Evolutionary conservation across 257 asterid species (phyloP).

Genomic region (Fraxinus quadrangulata): DNA sequence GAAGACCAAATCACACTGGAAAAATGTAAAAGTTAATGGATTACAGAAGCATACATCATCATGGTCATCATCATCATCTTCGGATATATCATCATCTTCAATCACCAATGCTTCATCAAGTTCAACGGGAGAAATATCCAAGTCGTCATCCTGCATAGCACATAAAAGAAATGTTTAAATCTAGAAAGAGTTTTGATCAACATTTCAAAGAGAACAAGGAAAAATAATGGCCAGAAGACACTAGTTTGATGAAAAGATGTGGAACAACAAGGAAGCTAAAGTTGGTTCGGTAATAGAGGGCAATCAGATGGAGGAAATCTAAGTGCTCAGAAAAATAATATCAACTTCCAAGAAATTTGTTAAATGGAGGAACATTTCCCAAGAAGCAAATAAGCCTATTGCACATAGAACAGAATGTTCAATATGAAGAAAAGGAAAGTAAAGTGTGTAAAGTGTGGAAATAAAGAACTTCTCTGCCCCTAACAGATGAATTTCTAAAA

Average conservation of each 20-base stretch:
- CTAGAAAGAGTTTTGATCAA: background rate
- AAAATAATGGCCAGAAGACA: background rate
- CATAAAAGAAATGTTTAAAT: constrained; percentile 8
- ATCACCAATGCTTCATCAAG: constrained; percentile 91
- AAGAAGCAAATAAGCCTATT: background rate
- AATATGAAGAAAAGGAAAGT: background rate
- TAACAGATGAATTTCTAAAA: background rate
- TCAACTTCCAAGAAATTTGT: background rate
- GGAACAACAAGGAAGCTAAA: background rate
- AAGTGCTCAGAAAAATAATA: background rate
- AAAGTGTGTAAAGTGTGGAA: background rate
- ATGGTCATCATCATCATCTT: constrained; percentile 72
- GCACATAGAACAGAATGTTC: no score
- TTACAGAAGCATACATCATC: constrained; percentile 66
- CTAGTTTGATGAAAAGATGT: background rate
- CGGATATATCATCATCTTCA: constrained; percentile 95
- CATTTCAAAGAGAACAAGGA: background rate
- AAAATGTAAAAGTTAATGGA: background rate
- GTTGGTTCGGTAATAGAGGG: background rate
- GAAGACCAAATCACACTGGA: background rate
- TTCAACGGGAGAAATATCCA: constrained; percentile 80
- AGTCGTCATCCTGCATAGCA: constrained; percentile 79
- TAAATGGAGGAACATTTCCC: background rate
- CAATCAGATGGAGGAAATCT: background rate
- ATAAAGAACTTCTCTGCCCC: background rate